A percentile compares a stretch with the other conserved stretches of the same genome.
These are phyloP conservation scores for Alternaria sp. DNA, from an alignment of 2,329 filamentous ascomycete species.

Conservation along the genomic window DNA sequence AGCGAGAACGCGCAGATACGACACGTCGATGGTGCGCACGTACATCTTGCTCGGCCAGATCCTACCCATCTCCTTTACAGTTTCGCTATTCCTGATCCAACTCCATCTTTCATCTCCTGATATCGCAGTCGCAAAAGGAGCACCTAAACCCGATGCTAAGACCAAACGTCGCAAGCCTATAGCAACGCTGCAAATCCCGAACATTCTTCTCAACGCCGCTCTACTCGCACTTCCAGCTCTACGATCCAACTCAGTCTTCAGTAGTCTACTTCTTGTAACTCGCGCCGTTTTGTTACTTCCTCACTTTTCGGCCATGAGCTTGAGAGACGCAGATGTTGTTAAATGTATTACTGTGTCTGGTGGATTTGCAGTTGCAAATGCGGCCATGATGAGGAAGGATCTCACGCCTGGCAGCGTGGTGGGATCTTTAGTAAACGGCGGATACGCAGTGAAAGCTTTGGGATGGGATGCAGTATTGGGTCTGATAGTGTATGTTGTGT, in stretches of 20 bases:
- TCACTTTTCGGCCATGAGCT: constrained; percentile 21
- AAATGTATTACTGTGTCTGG: constrained; percentile 30
- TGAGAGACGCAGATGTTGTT: constrained; percentile 22
- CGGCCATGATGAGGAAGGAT: constrained; percentile 24
- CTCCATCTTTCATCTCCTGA: constrained; percentile 31
- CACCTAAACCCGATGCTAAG: neutral
- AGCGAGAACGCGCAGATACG: constrained; percentile 23
- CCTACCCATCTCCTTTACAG: constrained; percentile 37
- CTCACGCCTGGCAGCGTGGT: constrained; percentile 11
- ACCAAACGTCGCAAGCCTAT: constrained; percentile 12
- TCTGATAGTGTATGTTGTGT: constrained; percentile 16
- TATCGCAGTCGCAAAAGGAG: neutral
- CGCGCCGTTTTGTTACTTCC: constrained; percentile 33
- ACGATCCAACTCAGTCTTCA: constrained; percentile 22
- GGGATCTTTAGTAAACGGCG: constrained; percentile 11
- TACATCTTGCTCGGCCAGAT: constrained; percentile 39
- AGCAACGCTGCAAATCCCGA: constrained; percentile 30
- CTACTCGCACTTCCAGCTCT: constrained; percentile 31
- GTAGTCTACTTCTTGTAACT: constrained; percentile 22
- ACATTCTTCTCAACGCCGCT: constrained; percentile 32
- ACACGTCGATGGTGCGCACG: constrained; percentile 16
- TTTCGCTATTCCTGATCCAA: constrained; percentile 34
- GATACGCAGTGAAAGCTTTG: constrained; percentile 30
- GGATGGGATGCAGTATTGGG: constrained; percentile 37
- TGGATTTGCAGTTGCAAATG: constrained; percentile 33